Conservation (phyloP, 225 moss, liverwort and hornwort species). For the Marchantia paleacea region DNA sequence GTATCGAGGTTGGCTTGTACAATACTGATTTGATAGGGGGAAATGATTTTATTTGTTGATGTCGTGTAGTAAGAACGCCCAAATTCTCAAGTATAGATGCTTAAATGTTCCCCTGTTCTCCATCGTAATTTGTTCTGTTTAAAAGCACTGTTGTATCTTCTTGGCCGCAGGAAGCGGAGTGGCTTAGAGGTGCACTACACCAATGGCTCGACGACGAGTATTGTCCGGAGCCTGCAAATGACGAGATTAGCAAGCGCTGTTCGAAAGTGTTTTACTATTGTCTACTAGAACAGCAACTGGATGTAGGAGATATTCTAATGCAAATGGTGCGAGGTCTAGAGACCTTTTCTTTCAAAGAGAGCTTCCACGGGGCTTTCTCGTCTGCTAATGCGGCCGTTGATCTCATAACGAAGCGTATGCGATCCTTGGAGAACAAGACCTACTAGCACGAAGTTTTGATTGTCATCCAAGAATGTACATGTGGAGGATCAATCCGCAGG, state of each 20-base stretch:
- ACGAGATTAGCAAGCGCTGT: constrained; percentile 89
- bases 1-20: too few species aligned
- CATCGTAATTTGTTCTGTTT: neutral
- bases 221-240: constrained; percentile 90
- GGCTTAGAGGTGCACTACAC: constrained; percentile 80
- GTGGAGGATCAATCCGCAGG: too few species aligned
- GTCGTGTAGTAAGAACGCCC: too few species aligned
- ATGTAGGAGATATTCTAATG: constrained; percentile 94
- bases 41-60: too few species aligned
- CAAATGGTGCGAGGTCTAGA: constrained; percentile 95
- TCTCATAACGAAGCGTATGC: constrained; percentile 86
- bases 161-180: constrained; percentile 76
- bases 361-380: constrained; percentile 91
- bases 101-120: too few species aligned
- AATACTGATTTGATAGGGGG: too few species aligned
- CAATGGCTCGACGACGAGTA: constrained; percentile 95
- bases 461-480: too few species aligned
- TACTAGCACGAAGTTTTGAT: too few species aligned
- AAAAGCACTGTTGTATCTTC: neutral
- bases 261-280: constrained; percentile 80
- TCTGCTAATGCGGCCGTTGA: constrained; percentile 93
- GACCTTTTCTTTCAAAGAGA: constrained; percentile 90
- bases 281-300: constrained; percentile 84
- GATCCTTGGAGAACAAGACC: constrained; percentile 25
- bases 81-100: too few species aligned